Evolutionary conservation across 495 filamentous ascomycete species (phyloP), one percentile per base, ranked within the genome.

Genomic region (Margaritispora aquatica): DNA sequence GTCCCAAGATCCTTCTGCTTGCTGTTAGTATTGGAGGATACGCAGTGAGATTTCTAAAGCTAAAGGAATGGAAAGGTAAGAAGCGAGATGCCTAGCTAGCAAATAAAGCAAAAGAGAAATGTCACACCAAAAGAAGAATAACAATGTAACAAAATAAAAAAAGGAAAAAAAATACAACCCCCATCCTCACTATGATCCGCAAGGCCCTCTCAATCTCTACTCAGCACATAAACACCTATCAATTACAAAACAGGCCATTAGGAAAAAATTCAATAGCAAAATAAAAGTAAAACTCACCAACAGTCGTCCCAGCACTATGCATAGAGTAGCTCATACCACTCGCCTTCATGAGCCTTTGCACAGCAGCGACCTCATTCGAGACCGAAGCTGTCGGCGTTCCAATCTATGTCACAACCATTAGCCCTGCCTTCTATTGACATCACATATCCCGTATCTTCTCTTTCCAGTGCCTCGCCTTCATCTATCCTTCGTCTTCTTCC

Each of bases 1-100:
- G 61, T 95, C 90, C 93, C 93, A 97, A 24, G 86, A 79, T 17
- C 94, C 93, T 72, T 97, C 93, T 94, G 64, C 55, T 31, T 2
- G 10, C 2, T 27, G 49, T 54, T 41, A 64, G 29, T 49, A 54
- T 34, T 55, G 22, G 26, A 62, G 27, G n/a, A n/a, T n/a, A n/a
- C n/a, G n/a, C n/a, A n/a, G n/a, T n/a, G n/a, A n/a, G n/a, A n/a
- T n/a, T n/a, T n/a, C n/a, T n/a, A n/a, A n/a, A n/a, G n/a, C n/a
- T n/a, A n/a, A n/a, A n/a, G n/a, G n/a, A n/a, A n/a, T n/a, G n/a
- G n/a, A n/a, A n/a, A n/a, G n/a, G n/a, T n/a, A n/a, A n/a, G n/a
- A n/a, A n/a, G n/a, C n/a, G n/a, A n/a, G n/a, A n/a, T n/a, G n/a
- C n/a, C n/a, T n/a, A n/a, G n/a, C n/a, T n/a, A n/a, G n/a, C n/a